Evolutionary conservation across 2,329 filamentous ascomycete species (phyloP), one percentile per base, ranked within the genome.

Genomic region (Paecilomyces sp.): DNA sequence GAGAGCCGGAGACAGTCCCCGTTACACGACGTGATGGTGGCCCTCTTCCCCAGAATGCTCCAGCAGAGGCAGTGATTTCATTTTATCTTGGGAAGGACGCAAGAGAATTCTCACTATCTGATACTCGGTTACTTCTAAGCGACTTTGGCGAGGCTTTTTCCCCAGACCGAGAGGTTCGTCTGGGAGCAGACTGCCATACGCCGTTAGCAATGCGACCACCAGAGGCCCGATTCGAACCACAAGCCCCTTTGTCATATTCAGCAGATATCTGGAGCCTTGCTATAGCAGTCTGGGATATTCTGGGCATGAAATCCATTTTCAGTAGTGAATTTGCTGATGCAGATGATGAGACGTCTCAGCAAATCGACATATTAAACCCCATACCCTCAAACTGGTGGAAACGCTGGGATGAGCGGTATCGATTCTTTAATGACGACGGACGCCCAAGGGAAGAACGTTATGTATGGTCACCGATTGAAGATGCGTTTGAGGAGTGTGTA

Each of bases 101-200:
- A 8, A 8, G n/a, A 22, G 15, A 47, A 8, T 68, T 74, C 53
- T 61, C 62, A 8, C 30, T 73, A 24, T 61, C 62, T 1, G 74
- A 76, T 12, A 62, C 68, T 0, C 61, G 62, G 3, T 41, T 71
- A 0, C 58, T 75, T 56, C 70, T 76, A 1, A 65, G 62, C 60
- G 74, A 76, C 62, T 76, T 74, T 65, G 72, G 71, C 12, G 70
- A 73, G 55, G 63, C 71, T 3, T 47, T 47, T 9, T 5, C 41
- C 41, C 41, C 41, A 9, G 41, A 18, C 8, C n/a, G 8, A 47
- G 41, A 47, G n/a, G 4, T 74, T 56, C 62, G 60, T 22, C 57
- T 24, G 1, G 63, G 62, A 8, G 12, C 61, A 59, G 62, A 70
- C 58, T 69, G 65, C 41, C 64, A 68, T 54, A 67, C 64, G 15